A percentile compares a stretch with the other conserved stretches of the same genome.
Evolutionary conservation across 495 filamentous ascomycete genomes (phyloP).

Genomic region (Lindgomyces ingoldianus): DNA sequence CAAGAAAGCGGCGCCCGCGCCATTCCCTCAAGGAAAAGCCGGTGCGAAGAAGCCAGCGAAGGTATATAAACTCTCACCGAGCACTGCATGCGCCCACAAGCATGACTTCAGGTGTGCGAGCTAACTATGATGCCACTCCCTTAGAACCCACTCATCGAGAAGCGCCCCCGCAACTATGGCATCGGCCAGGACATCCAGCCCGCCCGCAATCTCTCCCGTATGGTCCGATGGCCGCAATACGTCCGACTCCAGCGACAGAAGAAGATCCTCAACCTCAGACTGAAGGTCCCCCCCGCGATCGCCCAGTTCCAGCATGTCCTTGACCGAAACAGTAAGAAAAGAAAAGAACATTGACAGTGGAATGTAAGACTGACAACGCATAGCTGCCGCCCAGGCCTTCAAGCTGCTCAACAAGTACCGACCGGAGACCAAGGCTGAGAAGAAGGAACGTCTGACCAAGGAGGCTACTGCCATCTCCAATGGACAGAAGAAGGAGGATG

Average conservation of each 20-base stretch:
- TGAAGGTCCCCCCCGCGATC: constrained; percentile 97
- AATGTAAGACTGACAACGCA: not conserved
- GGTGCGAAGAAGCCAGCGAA: constrained; percentile 92
- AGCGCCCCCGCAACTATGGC: constrained; percentile 94
- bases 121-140: constrained; percentile 11
- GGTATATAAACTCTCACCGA: constrained; percentile 47
- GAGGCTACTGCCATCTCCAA: constrained; percentile 96
- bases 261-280: constrained; percentile 97
- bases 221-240: constrained; percentile 95
- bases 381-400: constrained; percentile 84
- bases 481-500: constrained; percentile 99
- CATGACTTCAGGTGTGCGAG: not conserved
- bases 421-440: constrained; percentile 97
- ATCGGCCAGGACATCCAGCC: constrained; percentile 99
- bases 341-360: not conserved
- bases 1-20: constrained; percentile 91
- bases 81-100: not conserved
- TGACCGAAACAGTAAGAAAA: constrained; percentile 76
- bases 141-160: constrained; percentile 97
- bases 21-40: constrained; percentile 92
- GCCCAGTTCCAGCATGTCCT: constrained; percentile 96
- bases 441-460: constrained; percentile 98
- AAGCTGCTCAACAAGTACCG: constrained; percentile 99
- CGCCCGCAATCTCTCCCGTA: constrained; percentile 92
- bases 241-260: constrained; percentile 98